Base-by-base conservation (phyloP, 768 basidiomycete species). In the Russula compacta region DNA sequence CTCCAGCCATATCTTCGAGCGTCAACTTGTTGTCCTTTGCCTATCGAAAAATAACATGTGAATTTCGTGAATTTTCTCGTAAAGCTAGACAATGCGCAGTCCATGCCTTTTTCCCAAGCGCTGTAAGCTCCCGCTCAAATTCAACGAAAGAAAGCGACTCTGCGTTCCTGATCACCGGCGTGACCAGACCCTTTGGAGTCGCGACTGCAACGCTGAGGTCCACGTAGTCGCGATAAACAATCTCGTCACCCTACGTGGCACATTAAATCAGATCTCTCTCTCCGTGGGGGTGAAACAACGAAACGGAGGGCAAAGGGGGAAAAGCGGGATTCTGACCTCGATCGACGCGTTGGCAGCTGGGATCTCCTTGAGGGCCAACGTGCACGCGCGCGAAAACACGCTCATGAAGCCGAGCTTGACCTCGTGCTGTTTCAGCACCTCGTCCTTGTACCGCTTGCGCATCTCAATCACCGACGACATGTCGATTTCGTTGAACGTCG, bases 401-500 rank as follows among this genome's bases (percentile, higher is more conserved):
- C 87, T 89, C 95, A 99, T 99, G 83, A 89, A 98, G 15, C 97
- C 95, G 64, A 99, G 83, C 74, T 98, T 98, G 73, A 98, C 86
- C 53, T 93, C 95, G 67, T 94, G 88, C 70, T 86, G 83, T 74
- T 98, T 97, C 47, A 93, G 78, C 42, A 98, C 78, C 47, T 82
- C 78, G 65, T 97, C 94, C 79, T 98, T 98, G 84, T 93, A 95
- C 71, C 86, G 84, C 72, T 87, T 84, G 69, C 95, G 67, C 85
- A 98, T 84, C 44, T 87, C 86, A 78, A 97, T 89, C 58, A 98
- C 77, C 46, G 90, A 87, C 44, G 92, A 94, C 95, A 99, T 98
- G 78, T 98, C 95, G 71, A 99, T 92, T 76, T 99, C 95, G 78
- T 99, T 98, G 83, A 99, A 99, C 29, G 95, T 98, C 38, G 97